Base-by-base conservation (phyloP, 1,284 basidiomycete species). In the Malassezia cuniculi region DNA sequence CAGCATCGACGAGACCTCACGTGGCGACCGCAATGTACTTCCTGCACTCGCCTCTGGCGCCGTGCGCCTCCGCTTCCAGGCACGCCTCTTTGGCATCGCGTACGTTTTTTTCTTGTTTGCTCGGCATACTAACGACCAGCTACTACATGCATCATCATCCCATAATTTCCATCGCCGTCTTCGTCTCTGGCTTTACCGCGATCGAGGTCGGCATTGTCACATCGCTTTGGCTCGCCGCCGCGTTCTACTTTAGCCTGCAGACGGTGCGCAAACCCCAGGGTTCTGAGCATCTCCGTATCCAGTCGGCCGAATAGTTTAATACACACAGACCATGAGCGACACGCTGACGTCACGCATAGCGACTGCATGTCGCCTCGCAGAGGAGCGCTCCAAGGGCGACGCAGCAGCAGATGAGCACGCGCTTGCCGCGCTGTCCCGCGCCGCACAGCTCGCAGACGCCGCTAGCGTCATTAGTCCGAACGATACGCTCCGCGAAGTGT, bases 91-190 rank as follows among this genome's bases (percentile, higher is more conserved):
- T 1, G 63, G 63, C 5, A 35, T 60, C 11, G 31, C 55, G 39
- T 54, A 31, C 34, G 52, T 42, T 29, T 7, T 15, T 16, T 14
- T 12, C 4, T 31, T 4, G 9, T 10, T 31, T 11, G 14, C 18
- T 6, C 14, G 6, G 3, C 12, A 22, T 14, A 2, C 24, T 16
- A n/a, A n/a, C 27, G 6, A 17, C 12, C 34, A 46, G 53, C 20
- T 66, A 55, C 44, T 52, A 55, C 42, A 59, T 66, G 57, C 60
- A 59, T 35, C 49, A 60, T 31, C 54, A 61, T 25, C 57, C 63
- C 1, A 29, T 65, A 10, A 20, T 57, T 6, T 60, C 51, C 12
- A 57, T 66, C 27, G 42, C 52, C 34, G 24, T 50, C 10, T 66
- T 66, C 32, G 54, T 60, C 4, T 36, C 48, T 26, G 41, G 61